Percentiles rank a stretch among this genome's conserved stretches.
phyloP scores from a whole-genome alignment of 73 alveolate genomes.

The Tetrahymena elliotti region DNA sequence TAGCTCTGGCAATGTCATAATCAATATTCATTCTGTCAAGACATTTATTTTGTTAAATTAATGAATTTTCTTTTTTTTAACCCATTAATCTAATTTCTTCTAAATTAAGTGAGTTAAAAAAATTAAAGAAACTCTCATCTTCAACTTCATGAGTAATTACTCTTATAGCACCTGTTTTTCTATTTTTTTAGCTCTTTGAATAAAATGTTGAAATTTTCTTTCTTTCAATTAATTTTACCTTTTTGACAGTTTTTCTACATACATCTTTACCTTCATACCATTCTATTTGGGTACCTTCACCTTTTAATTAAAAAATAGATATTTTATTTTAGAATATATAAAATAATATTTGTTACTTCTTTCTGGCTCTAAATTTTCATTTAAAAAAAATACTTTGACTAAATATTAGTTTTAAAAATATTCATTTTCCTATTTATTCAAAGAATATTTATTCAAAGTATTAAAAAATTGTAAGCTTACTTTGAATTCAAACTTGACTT shows the following conservation, averaged over 20 bases:
- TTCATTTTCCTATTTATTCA: background rate
- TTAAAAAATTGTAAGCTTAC: background rate
- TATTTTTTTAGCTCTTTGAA: constrained; percentile 33
- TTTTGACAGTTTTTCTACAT: background rate
- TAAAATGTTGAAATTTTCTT: background rate
- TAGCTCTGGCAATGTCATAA: constrained; percentile 14
- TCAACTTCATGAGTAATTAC: constrained; percentile 45
- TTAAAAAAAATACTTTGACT: background rate
- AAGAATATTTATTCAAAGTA: background rate
- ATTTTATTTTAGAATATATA: background rate
- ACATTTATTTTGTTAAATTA: background rate
- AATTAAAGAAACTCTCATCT: constrained; percentile 36
- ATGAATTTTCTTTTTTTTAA: constrained; percentile 13
- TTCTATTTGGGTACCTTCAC: background rate
- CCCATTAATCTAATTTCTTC: constrained; percentile 23
- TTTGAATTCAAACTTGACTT: background rate
- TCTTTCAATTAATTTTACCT: background rate
- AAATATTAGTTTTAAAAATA: background rate
- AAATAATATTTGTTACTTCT: background rate
- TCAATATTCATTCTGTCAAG: constrained; percentile 11
- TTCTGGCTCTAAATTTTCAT: background rate
- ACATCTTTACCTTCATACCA: background rate
- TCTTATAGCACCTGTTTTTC: constrained; percentile 39
- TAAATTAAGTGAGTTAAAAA: constrained; percentile 12
- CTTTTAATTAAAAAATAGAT: background rate